Base-by-base conservation (phyloP, 495 filamentous ascomycete genomes). In the Xylaria acuta region DNA sequence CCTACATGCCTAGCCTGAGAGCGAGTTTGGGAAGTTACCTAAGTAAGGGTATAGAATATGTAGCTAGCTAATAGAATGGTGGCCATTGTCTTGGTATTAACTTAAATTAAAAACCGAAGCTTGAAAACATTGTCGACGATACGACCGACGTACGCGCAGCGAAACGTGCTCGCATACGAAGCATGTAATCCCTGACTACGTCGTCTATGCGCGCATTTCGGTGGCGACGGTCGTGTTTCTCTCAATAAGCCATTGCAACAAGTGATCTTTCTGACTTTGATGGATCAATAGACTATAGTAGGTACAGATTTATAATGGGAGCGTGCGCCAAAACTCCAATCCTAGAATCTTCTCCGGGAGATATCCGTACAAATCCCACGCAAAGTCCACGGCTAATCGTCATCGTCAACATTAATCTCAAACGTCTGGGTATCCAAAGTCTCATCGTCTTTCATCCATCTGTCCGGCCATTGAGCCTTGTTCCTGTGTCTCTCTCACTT, bases 251-350 rank as follows among this genome's bases (percentile, higher is more conserved):
- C 20, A 64, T 11, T 20, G 41, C 18, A 32, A 25, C 0, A 47
- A 64, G 25, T 64, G 25, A 64, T 40, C 27, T 67, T 65, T 67
- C 30, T 25, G 18, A 59, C 18, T 1, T 59, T 49, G 38, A 60
- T 36, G 56, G 7, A 38, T 38, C 36, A 47, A 38, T 59, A 59
- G 40, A 36, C 5, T 34, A 47, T 45, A 69, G 18, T 49, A 45
- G 16, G 40, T 69, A 69, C 43, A 62, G n/a, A 60, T 60, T n/a
- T 62, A 25, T 45, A 54, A 45, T 8, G 56, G 20, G n/a, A 60
- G 27, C 8, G 27, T 62, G 67, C 67, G 67, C 67, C 67, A 22
- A 69, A 69, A 69, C 67, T 30, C 67, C 67, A n/a, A 22, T 34
- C 54, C 38, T 45, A 18, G 30, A 36, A 47, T 38, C 25, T 36